Evolutionary conservation across 176 grass and related monocot species (phyloP).

Genomic region (Oropetium thomaeum): DNA sequence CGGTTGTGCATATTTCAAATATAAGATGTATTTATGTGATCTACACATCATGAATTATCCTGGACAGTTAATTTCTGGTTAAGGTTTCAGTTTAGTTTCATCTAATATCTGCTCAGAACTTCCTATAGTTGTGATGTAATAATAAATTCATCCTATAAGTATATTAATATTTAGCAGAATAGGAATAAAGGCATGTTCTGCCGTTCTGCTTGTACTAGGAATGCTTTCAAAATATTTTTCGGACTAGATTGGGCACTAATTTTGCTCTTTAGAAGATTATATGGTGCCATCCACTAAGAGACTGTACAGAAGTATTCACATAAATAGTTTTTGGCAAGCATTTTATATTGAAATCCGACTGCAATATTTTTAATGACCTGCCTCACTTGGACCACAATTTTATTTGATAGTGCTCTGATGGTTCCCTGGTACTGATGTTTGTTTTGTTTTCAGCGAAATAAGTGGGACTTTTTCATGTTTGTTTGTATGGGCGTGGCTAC

Average conservation of each 20-base stretch:
- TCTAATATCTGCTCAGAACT: neutral
- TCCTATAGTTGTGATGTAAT: neutral
- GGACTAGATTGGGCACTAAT: neutral
- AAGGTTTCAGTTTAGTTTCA: neutral
- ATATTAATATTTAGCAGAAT: neutral
- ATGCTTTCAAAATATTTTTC: conserved; percentile 14
- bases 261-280: neutral
- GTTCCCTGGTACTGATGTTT: conserved; percentile 1
- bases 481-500: conserved; percentile 77
- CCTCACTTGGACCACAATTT: neutral
- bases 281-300: neutral
- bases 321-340: neutral
- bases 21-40: neutral
- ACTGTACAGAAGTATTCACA: neutral
- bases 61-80: neutral
- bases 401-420: conserved; percentile 1
- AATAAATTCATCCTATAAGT: neutral
- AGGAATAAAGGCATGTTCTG: neutral
- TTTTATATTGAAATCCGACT: conserved; percentile 23
- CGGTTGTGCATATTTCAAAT: neutral
- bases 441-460: conserved; percentile 71
- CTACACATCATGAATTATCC: neutral
- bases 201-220: conserved; percentile 4
- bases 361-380: neutral
- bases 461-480: conserved; percentile 90